Base-by-base conservation (phyloP, 768 basidiomycete genomes). In the Suillus americanus region DNA sequence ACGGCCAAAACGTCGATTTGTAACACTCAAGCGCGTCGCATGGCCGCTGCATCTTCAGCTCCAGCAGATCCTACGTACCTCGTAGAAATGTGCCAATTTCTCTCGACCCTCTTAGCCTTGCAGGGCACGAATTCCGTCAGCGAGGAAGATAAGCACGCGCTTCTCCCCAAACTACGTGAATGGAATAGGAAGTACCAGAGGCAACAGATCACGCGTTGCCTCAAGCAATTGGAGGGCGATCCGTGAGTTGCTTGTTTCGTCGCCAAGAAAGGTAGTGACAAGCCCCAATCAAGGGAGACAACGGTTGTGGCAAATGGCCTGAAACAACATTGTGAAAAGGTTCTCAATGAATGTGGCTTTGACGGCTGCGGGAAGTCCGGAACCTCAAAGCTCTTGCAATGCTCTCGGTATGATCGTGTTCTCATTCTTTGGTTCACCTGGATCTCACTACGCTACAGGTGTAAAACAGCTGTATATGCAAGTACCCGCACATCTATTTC, bases 381-480 rank as follows among this genome's bases (percentile, higher is more conserved):
- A 69, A 74, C 74, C 16, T 69, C 68, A 5, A 70, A 72, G 23
- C 66, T 82, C 51, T 65, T 79, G 65, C 77, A 79, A 46, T 83
- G 81, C 53, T 70, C 78, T 14, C 62, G n/a, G 46, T 56, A 61
- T 35, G 33, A 54, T 35, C 33, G 1, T 25, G 2, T 25, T 63
- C 8, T 64, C 30, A 43, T 48, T 43, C 38, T 7, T 43, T 50
- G 12, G 45, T 63, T 40, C 16, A 57, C 9, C 37, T 38, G 23
- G 55, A 25, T 3, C 23, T 40, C 56, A 54, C 23, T 18, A 60
- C 38, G 48, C 37, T 51, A 51, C 60, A 82, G 81, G 65, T 82
- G 81, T 67, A 82, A 80, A 65, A 72, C 75, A 4, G 77, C 75
- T 9, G 77, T 80, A 25, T 82, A 82, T 68, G 81, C 81, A 71